These are phyloP conservation scores for Cytospora chrysosperma DNA, from an alignment of 2,329 filamentous ascomycete species.

Conservation along the genomic window DNA sequence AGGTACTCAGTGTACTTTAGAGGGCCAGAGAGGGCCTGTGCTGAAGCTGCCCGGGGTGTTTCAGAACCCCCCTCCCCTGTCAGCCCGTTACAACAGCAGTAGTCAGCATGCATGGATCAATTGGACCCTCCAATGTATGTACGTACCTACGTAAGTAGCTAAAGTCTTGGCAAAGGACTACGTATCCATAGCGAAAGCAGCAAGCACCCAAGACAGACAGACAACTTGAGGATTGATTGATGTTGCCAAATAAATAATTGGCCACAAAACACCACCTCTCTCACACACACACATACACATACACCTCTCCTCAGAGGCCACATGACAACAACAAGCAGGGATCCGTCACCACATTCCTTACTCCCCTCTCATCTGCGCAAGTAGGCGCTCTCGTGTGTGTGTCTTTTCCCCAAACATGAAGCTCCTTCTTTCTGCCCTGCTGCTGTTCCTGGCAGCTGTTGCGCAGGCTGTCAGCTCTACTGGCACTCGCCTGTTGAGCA, in stretches of 20 bases:
- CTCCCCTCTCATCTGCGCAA: constrained; percentile 23
- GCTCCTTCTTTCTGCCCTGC: constrained; percentile 69
- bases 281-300: no score
- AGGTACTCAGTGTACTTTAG: no score
- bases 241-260: background rate
- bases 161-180: constrained; percentile 37
- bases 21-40: constrained; percentile 10
- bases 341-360: constrained; percentile 17
- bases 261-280: constrained; percentile 1
- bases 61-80: background rate
- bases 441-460: constrained; percentile 64
- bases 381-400: constrained; percentile 16
- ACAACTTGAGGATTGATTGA: background rate
- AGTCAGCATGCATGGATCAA: background rate
- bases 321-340: constrained; percentile 22
- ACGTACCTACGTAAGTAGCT: background rate
- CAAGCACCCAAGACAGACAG: background rate
- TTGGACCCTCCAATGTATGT: background rate
- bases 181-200: constrained; percentile 37
- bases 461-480: constrained; percentile 76
- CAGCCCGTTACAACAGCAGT: no score
- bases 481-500: constrained; percentile 78
- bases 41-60: background rate
- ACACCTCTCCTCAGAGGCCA: constrained; percentile 21
- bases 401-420: constrained; percentile 71